phyloP scores from a whole-genome alignment of 352 stramenopile genomes.

The Pythium myriotylum region DNA sequence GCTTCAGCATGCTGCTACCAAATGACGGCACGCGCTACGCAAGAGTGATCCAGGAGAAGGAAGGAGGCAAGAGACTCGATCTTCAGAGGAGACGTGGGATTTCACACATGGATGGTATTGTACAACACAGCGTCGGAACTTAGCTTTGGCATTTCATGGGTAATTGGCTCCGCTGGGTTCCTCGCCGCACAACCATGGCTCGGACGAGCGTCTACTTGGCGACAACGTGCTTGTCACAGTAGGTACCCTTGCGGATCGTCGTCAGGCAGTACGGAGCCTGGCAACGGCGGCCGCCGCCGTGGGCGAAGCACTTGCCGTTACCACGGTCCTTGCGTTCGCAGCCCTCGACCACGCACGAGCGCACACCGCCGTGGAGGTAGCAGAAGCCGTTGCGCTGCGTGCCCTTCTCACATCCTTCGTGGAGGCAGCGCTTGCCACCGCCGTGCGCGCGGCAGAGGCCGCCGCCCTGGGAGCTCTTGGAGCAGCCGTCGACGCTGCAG shows the following conservation, averaged over 20 bases:
- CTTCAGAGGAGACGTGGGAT: background rate
- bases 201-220: conserved; percentile 12
- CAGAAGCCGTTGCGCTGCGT: conserved; percentile 83
- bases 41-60: background rate
- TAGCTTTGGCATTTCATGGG: conserved; percentile 14
- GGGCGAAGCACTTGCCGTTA: conserved; percentile 82
- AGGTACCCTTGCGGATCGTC: conserved; percentile 64
- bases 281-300: conserved; percentile 74
- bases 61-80: background rate
- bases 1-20: background rate
- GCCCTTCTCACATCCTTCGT: conserved; percentile 75
- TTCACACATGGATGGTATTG: conserved; percentile 16
- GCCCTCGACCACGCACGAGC: conserved; percentile 65
- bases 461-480: conserved; percentile 74
- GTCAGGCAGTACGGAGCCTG: conserved; percentile 64
- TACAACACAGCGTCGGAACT: conserved; percentile 16
- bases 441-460: conserved; percentile 78
- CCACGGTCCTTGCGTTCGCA: conserved; percentile 86
- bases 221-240: conserved; percentile 46
- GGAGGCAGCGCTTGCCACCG: conserved; percentile 77
- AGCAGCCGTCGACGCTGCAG: conserved; percentile 75
- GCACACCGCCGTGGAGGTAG: conserved; percentile 77
- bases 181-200: background rate
- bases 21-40: background rate
- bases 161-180: background rate